phyloP scores from a whole-genome alignment of 768 basidiomycete genomes.

The Russula foetens region DNA sequence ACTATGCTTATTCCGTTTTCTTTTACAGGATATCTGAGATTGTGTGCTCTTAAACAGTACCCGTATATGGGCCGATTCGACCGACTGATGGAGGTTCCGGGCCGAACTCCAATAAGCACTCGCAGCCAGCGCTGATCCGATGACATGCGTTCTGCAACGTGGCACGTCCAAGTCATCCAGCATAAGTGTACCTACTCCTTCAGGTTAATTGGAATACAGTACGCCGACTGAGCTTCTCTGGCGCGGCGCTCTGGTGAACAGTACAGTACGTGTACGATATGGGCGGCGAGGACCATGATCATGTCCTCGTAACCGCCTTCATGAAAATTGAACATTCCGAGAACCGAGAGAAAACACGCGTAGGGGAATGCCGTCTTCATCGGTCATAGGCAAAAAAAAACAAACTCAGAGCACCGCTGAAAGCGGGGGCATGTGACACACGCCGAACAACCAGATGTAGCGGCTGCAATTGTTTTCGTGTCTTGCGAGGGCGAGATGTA shows the following conservation, averaged over 20 bases:
- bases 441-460: background rate
- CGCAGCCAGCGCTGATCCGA: background rate
- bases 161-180: background rate
- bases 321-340: conserved; percentile 1
- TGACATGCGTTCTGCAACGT: background rate
- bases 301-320: background rate
- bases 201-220: background rate
- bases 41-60: no score
- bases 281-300: background rate
- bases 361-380: conserved; percentile 4
- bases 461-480: background rate
- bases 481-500: background rate
- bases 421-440: background rate
- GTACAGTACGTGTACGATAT: background rate
- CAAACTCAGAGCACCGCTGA: background rate
- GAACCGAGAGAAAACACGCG: conserved; percentile 1
- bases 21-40: background rate
- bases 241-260: background rate
- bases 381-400: conserved; percentile 13
- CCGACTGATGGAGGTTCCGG: no score
- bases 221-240: background rate
- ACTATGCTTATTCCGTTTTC: background rate
- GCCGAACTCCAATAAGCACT: background rate
- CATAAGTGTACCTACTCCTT: no score
- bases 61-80: no score